Percentiles rank a stretch among this genome's conserved stretches.
These are phyloP conservation scores for Mucor indicus DNA, from an alignment of 371 early-diverging fungal species.

Conservation along the genomic window DNA sequence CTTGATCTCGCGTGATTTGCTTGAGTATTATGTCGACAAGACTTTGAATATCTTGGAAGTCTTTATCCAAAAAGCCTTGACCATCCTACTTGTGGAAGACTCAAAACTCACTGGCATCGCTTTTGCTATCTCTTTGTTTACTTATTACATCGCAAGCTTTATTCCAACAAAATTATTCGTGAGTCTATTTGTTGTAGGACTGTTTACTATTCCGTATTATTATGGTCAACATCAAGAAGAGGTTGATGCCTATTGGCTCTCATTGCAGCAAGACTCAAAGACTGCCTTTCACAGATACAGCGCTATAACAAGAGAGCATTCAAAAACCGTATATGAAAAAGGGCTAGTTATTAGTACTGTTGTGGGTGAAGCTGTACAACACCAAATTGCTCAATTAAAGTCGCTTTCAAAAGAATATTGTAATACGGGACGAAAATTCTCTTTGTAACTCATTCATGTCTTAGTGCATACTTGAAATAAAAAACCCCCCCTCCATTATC, in stretches of 20 bases:
- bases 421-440: too few relatives aligned
- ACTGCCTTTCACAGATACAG: neutral
- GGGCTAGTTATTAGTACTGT: too few relatives aligned
- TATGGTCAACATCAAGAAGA: conserved; percentile 11
- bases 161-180: conserved; percentile 14
- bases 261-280: neutral
- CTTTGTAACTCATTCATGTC: too few relatives aligned
- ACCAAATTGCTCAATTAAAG: too few relatives aligned
- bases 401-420: too few relatives aligned
- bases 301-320: neutral
- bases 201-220: conserved; percentile 11
- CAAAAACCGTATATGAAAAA: neutral
- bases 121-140: conserved; percentile 1
- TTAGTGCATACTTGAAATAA: too few relatives aligned
- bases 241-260: neutral
- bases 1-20: conserved; percentile 25
- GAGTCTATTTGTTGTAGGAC: conserved; percentile 2
- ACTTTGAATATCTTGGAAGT: conserved; percentile 42
- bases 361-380: too few relatives aligned
- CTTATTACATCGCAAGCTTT: conserved; percentile 8
- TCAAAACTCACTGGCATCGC: conserved; percentile 14
- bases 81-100: conserved; percentile 46
- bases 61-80: conserved; percentile 36
- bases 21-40: conserved; percentile 23
- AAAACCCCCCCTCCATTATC: too few relatives aligned